These are phyloP conservation scores for Ogataea siamensis DNA, from an alignment of 805 yeast species.

Conservation along the genomic window DNA sequence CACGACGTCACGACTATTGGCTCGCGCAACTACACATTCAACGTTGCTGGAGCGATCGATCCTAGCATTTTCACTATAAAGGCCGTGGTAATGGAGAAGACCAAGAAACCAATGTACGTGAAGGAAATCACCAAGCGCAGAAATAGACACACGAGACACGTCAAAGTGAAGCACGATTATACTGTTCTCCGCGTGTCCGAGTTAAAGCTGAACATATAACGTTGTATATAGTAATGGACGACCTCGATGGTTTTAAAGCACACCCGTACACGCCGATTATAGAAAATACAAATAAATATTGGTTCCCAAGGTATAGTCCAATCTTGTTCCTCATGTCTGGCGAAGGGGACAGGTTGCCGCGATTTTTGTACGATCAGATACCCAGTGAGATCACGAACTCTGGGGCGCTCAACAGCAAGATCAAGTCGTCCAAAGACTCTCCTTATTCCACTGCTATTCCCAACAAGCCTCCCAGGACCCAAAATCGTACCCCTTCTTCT, in stretches of 20 bases:
- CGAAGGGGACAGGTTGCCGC: constrained; percentile 25
- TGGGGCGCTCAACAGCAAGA: constrained; percentile 23
- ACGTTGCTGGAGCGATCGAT: constrained; percentile 50
- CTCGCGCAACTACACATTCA: constrained; percentile 73
- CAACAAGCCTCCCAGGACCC: constrained; percentile 3
- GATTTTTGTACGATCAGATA: constrained; percentile 31
- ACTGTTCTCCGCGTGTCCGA: constrained; percentile 79
- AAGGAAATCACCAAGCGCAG: constrained; percentile 78
- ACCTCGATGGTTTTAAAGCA: background rate
- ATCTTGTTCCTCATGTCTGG: constrained; percentile 3
- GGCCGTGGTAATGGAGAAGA: constrained; percentile 84
- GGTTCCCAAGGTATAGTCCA: background rate
- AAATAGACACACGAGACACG: constrained; percentile 69
- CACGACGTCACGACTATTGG: constrained; percentile 81
- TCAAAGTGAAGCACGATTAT: constrained; percentile 63
- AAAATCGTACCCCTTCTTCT: constrained; percentile 2
- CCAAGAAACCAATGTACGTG: constrained; percentile 72
- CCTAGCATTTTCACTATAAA: constrained; percentile 55
- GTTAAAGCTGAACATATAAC: constrained; percentile 46
- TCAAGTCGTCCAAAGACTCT: constrained; percentile 23
- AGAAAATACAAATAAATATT: background rate
- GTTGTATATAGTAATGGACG: constrained; percentile 3
- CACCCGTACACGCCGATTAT: constrained; percentile 3
- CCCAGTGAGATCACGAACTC: constrained; percentile 29
- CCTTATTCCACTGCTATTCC: constrained; percentile 26